These are phyloP conservation scores for Ilyonectria robusta DNA, from an alignment of 2,329 filamentous ascomycete species.

Conservation along the genomic window DNA sequence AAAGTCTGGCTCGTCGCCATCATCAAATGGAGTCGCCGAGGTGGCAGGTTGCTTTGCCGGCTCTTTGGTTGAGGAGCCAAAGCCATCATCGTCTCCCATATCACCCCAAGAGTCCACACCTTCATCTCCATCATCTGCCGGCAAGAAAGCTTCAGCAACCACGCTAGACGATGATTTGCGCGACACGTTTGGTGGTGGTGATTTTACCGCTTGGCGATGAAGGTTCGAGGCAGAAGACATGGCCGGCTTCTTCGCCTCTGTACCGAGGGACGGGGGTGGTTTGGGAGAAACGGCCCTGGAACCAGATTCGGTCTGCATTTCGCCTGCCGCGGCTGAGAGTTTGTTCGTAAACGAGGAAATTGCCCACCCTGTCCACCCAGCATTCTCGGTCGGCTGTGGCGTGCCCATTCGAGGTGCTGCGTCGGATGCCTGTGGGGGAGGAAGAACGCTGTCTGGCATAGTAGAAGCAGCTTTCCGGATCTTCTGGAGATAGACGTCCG, in stretches of 20 bases:
- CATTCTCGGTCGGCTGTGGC: conserved; percentile 73
- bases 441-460: conserved; percentile 86
- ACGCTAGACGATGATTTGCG: conserved; percentile 64
- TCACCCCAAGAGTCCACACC: conserved; percentile 84
- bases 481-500: conserved; percentile 87
- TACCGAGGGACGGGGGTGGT: conserved; percentile 57
- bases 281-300: conserved; percentile 59
- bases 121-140: conserved; percentile 71
- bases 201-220: conserved; percentile 72
- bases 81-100: conserved; percentile 69
- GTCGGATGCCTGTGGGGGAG: conserved; percentile 71
- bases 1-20: conserved; percentile 90
- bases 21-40: conserved; percentile 75
- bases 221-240: conserved; percentile 70
- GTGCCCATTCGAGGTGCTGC: conserved; percentile 83
- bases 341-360: conserved; percentile 99
- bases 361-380: conserved; percentile 91
- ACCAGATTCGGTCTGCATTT: conserved; percentile 78
- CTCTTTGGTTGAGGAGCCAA: conserved; percentile 52
- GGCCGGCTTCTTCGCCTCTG: conserved; percentile 53
- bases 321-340: conserved; percentile 84
- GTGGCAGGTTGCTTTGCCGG: conserved; percentile 51
- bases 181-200: conserved; percentile 62
- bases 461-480: conserved; percentile 82
- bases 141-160: conserved; percentile 65